A percentile compares a stretch with the other conserved stretches of the same genome.
phyloP scores from a whole-genome alignment of 768 basidiomycete species.

The Russula sp. region DNA sequence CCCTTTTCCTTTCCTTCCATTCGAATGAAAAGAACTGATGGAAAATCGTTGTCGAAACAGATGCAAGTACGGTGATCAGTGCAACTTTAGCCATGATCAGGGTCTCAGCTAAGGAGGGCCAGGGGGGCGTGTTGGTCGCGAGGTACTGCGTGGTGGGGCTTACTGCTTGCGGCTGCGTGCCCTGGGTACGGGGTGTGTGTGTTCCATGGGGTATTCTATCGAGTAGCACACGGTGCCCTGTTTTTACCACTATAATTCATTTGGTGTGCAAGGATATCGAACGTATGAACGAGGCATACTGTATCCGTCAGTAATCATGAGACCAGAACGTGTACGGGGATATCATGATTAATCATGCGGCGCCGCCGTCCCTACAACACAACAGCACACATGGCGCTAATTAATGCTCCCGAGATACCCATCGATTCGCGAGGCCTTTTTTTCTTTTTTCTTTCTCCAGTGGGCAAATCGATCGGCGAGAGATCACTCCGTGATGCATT shows the following conservation, averaged over 20 bases:
- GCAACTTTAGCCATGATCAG: conserved; percentile 71
- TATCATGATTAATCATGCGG: background rate
- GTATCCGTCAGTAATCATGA: conserved; percentile 12
- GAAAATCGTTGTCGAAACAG: conserved; percentile 42
- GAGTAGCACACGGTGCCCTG: conserved; percentile 9
- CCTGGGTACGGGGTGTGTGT: background rate
- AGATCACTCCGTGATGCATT: conserved; percentile 11
- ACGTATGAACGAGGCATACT: background rate
- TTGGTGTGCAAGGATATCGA: conserved; percentile 7
- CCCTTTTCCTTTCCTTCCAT: background rate
- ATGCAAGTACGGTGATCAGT: conserved; percentile 85
- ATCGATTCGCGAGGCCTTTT: conserved; percentile 7
- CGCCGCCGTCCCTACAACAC: too few relatives aligned
- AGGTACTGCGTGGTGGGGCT: background rate
- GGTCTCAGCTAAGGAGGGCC: conserved; percentile 12
- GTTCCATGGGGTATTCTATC: conserved; percentile 2
- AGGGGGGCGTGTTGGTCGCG: background rate
- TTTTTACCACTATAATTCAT: conserved; percentile 11
- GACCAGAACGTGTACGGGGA: conserved; percentile 6
- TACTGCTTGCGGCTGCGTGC: background rate
- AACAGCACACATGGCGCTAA: background rate
- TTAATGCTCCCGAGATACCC: background rate
- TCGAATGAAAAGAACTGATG: conserved; percentile 11
- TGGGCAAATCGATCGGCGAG: background rate
- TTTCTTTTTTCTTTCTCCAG: background rate